phyloP scores from a whole-genome alignment of 2,329 filamentous ascomycete species.

The Pseudocercospora eumusae region DNA sequence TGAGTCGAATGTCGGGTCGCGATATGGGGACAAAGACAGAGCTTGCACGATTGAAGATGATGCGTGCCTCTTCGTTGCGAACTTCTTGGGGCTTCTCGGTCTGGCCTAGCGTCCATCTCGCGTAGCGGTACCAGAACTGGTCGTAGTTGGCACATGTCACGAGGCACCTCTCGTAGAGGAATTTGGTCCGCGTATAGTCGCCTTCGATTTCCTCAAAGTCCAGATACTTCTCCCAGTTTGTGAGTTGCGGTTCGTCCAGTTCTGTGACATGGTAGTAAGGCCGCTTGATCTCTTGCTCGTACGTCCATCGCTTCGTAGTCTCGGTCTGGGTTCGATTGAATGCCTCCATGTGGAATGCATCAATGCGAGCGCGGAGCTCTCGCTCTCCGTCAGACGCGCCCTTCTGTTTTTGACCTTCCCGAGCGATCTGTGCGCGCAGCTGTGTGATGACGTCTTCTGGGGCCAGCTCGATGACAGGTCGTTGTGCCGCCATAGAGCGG shows the following conservation, averaged over 20 bases:
- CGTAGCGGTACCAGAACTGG: slow-evolving; percentile 98
- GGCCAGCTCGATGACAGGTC: slow-evolving; percentile 72
- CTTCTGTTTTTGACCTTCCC: slow-evolving; percentile 64
- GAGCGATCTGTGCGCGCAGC: slow-evolving; percentile 71
- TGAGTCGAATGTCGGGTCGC: slow-evolving; percentile 76
- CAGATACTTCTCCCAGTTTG: slow-evolving; percentile 93
- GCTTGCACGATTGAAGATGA: slow-evolving; percentile 85
- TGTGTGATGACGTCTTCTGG: slow-evolving; percentile 66
- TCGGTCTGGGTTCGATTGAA: slow-evolving; percentile 83
- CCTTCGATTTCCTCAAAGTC: slow-evolving; percentile 92
- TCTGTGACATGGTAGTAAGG: slow-evolving; percentile 97
- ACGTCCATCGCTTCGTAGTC: slow-evolving; percentile 90
- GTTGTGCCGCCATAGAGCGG: slow-evolving; percentile 70
- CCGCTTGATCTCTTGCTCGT: slow-evolving; percentile 90
- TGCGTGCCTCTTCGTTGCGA: slow-evolving; percentile 77
- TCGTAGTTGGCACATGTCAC: slow-evolving; percentile 94
- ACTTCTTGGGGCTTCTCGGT: slow-evolving; percentile 82
- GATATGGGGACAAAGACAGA: slow-evolving; percentile 85
- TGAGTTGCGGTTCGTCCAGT: slow-evolving; percentile 78
- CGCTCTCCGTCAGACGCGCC: slow-evolving; percentile 79
- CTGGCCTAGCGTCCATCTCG: slow-evolving; percentile 86
- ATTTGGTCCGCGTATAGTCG: slow-evolving; percentile 71
- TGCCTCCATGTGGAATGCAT: slow-evolving; percentile 75
- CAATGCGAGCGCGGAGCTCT: slow-evolving; percentile 76
- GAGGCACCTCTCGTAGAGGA: slow-evolving; percentile 90